Conservation (phyloP, 768 basidiomycete genomes). For the Mycena floridula region DNA sequence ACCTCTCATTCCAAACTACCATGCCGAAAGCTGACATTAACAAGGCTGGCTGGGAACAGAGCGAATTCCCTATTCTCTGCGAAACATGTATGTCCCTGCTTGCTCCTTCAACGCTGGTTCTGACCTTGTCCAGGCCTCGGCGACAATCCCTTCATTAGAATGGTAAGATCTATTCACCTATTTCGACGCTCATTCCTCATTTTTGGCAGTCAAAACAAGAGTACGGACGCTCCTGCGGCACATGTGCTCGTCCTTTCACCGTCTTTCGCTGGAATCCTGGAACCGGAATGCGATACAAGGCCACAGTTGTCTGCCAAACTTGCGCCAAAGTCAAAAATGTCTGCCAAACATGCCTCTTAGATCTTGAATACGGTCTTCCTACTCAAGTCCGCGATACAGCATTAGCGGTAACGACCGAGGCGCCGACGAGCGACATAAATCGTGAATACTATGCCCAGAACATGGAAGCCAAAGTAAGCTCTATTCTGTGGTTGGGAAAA, state of each 20-base stretch:
- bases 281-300: constrained; percentile 88
- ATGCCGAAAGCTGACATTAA: constrained; percentile 90
- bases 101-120: background rate
- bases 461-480: constrained; percentile 73
- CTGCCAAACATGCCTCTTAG: constrained; percentile 95
- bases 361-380: constrained; percentile 93
- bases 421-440: constrained; percentile 96
- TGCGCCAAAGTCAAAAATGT: constrained; percentile 95
- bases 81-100: constrained; percentile 67
- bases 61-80: constrained; percentile 90
- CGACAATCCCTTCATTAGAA: constrained; percentile 87
- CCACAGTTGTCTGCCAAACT: constrained; percentile 95
- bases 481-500: too few relatives aligned
- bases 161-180: constrained; percentile 48
- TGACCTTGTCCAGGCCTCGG: constrained; percentile 56
- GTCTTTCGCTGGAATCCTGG: constrained; percentile 99
- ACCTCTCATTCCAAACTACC: constrained; percentile 1
- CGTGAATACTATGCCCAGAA: constrained; percentile 93
- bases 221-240: constrained; percentile 93
- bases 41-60: constrained; percentile 92
- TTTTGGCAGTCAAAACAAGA: constrained; percentile 85
- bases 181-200: constrained; percentile 1
- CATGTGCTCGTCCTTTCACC: constrained; percentile 93
- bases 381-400: constrained; percentile 98
- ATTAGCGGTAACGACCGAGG: constrained; percentile 74